A percentile compares a stretch with the other conserved stretches of the same genome.
These are phyloP conservation scores for Kentomonas sorsogonicus DNA, from an alignment of 208 protist species.

Conservation along the genomic window DNA sequence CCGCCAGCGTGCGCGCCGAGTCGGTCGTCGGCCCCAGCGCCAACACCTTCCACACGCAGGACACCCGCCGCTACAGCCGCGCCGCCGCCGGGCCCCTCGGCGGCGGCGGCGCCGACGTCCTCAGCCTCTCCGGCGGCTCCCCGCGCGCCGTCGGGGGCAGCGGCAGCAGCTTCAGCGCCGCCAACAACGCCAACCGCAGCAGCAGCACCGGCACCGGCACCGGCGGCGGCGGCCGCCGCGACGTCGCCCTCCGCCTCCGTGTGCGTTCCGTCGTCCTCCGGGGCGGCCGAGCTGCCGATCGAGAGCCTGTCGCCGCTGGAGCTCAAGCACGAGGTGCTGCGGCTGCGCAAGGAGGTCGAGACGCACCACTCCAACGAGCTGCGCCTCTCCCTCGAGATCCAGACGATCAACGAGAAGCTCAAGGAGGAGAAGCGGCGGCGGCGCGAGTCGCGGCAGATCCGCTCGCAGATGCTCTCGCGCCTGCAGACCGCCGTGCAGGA, in stretches of 20 bases:
- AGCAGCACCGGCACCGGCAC: not conserved
- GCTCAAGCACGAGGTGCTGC: conserved; percentile 27
- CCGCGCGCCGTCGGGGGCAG: too few species aligned
- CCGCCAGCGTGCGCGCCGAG: too few species aligned
- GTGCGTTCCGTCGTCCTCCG: conserved; percentile 1
- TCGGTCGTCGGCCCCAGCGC: too few species aligned
- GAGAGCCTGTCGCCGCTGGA: conserved; percentile 25
- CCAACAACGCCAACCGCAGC: not conserved
- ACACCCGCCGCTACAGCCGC: too few species aligned
- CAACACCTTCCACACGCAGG: too few species aligned
- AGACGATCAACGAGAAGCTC: conserved; percentile 26
- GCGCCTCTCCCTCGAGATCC: conserved; percentile 33
- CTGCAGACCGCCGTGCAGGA: conserved; percentile 38
- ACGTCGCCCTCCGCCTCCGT: not conserved
- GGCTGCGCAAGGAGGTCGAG: conserved; percentile 27
- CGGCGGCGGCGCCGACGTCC: not conserved
- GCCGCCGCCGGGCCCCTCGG: not conserved
- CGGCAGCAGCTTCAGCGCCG: not conserved
- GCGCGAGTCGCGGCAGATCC: conserved; percentile 23
- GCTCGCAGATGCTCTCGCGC: conserved; percentile 26
- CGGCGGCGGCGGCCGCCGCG: too few species aligned
- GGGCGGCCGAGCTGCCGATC: conserved; percentile 18
- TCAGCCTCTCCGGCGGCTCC: too few species aligned
- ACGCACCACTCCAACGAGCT: conserved; percentile 28
- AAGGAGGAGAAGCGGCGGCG: conserved; percentile 34